These are phyloP conservation scores for Populus tremula DNA, from an alignment of 345 rosid species.

Conservation along the genomic window DNA sequence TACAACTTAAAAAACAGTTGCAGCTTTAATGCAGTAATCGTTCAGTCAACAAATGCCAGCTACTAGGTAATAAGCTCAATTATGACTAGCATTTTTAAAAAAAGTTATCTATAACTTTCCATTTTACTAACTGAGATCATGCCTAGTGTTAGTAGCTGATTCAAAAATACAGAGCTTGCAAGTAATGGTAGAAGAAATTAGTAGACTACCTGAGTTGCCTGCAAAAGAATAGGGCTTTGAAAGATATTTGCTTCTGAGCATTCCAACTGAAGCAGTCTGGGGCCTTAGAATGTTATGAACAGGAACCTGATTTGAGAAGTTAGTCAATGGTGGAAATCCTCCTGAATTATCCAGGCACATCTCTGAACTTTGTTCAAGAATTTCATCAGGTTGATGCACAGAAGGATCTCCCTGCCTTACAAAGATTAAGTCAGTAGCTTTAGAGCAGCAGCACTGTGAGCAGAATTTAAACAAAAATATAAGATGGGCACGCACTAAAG, in stretches of 20 bases:
- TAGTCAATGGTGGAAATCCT: slow-evolving; percentile 21
- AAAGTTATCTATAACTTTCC: not conserved
- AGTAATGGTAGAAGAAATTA: slow-evolving; percentile 1
- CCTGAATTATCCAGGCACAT: slow-evolving; percentile 22
- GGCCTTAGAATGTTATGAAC: slow-evolving; percentile 26
- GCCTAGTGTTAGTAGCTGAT: not conserved
- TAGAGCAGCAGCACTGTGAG: not conserved
- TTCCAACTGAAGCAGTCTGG: slow-evolving; percentile 33
- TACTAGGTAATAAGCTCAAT: not conserved
- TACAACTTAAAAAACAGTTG: not conserved
- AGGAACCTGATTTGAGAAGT: slow-evolving; percentile 36
- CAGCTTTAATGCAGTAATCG: not conserved
- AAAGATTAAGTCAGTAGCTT: slow-evolving; percentile 7
- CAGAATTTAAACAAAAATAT: not conserved
- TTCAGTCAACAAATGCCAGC: not conserved
- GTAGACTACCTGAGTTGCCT: slow-evolving; percentile 41
- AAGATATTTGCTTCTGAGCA: slow-evolving; percentile 35
- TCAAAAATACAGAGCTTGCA: not conserved
- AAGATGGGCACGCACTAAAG: not conserved
- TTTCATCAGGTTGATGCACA: slow-evolving; percentile 26
- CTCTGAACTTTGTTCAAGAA: slow-evolving; percentile 35
- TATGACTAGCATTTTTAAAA: not conserved
- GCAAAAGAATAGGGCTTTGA: slow-evolving; percentile 36
- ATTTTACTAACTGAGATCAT: not conserved
- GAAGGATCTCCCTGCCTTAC: slow-evolving; percentile 29